A percentile compares a stretch with the other conserved stretches of the same genome.
Evolutionary conservation across 345 rosid species (phyloP).

Genomic region (Arabis alpina): DNA sequence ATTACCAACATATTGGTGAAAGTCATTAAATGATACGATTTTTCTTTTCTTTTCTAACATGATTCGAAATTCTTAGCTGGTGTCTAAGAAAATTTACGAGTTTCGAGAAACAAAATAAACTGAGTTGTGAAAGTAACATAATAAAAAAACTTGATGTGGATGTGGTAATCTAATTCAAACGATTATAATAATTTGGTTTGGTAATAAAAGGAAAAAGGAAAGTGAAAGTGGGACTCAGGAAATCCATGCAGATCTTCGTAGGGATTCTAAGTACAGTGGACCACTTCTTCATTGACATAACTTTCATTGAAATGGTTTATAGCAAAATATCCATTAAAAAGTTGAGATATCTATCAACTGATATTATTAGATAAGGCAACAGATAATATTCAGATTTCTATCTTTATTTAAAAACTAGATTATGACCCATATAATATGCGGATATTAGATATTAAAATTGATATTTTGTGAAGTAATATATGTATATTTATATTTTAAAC

Average conservation of each 20-base stretch:
- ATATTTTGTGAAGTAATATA: too few species aligned
- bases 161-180: constrained; percentile 12
- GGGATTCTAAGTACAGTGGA: constrained; percentile 35
- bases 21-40: too few species aligned
- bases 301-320: constrained; percentile 32
- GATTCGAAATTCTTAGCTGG: too few species aligned
- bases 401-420: background rate
- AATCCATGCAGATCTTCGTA: constrained; percentile 44
- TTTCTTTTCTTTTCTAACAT: too few species aligned
- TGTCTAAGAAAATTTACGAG: background rate
- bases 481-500: too few species aligned
- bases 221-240: constrained; percentile 38
- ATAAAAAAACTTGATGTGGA: constrained; percentile 29
- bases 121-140: constrained; percentile 12
- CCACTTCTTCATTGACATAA: constrained; percentile 32
- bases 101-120: constrained; percentile 6
- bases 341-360: constrained; percentile 9
- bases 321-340: constrained; percentile 14
- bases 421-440: too few species aligned
- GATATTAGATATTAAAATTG: too few species aligned
- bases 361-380: background rate
- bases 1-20: too few species aligned
- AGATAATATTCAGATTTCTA: background rate
- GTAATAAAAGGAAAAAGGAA: constrained; percentile 37
- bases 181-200: constrained; percentile 29